Evolutionary conservation across 495 filamentous ascomycete genomes (phyloP), one percentile per base, ranked within the genome.

Genomic region (Annulohypoxylon moriforme): DNA sequence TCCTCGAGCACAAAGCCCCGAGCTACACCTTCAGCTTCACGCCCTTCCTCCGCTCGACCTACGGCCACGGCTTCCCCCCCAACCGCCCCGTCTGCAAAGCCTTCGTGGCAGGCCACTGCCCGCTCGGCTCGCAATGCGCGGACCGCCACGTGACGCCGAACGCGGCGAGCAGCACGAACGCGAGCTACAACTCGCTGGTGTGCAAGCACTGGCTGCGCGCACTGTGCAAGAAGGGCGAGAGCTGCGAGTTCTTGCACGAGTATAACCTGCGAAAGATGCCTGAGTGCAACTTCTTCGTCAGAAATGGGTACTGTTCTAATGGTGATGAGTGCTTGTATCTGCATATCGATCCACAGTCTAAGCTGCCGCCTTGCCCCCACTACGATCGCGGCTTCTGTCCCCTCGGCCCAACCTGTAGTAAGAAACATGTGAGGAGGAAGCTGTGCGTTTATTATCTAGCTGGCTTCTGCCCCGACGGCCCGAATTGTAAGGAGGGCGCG

Each of bases 161-260:
- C 62, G 44, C 70, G 29, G 66, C 66, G 62, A 58, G 58, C 38
- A 71, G 68, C 69, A 71, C 56, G 14, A 73, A 75, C 67, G 75
- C 78, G 46, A 78, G 79, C 38, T 91, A 88, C 72, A 89, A 88
- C 71, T 88, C 85, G 4, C 86, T 97, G 0, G 94, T 99, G 63
- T 99, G 96, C 89, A 99, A 99, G 83, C 96, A 98, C 87, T 99
- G 96, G 89, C 89, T 98, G 70, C 92, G 96, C 72, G 94, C 93
- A 0, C 90, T 99, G 24, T 99, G 96, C 86, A 99, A 98, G 79
- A 98, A 98, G 80, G 96, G 95, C 36, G 88, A 96, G 67, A 87
- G 88, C 63, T 99, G 96, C 87, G 96, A 98, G 82, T 99, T 97
- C 77, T 85, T 97, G 64, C 96, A 99, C 83, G 95, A 97, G 83